Evolutionary conservation across 2,329 filamentous ascomycete species (phyloP), one percentile per base, ranked within the genome.

Genomic region (Diaporthe ilicicola): DNA sequence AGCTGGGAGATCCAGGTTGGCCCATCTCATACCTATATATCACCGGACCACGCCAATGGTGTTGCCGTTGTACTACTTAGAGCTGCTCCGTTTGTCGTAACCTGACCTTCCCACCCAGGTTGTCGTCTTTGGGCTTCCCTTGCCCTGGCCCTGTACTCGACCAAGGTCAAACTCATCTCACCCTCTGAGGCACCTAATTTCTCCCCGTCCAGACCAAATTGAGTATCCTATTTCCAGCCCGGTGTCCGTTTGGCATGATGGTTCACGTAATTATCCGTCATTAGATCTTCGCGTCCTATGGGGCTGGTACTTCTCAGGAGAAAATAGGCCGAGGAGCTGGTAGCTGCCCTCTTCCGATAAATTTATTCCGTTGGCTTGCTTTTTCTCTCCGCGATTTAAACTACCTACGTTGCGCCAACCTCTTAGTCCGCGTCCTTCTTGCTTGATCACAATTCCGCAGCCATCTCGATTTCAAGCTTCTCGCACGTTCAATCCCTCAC

Each of bases 61-160:
- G 46, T 39, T 51, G 42, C 39, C n/a, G n/a, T 69, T 71, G 70
- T 71, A 55, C 22, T 32, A 71, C 70, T 48, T n/a, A 13, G 50
- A 13, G 19, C 39, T 59, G 48, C 39, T 51, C 55, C 65, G 66
- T 71, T 64, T 69, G 55, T 62, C 42, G 42, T 53, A 56, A 54
- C 46, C 24, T 61, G 3, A 22, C 46, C n/a, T 62, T 51, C 46
- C 37, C 51, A 19, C 17, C 68, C 29, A 12, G 37, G 44, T 50
- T 27, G 66, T 59, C 66, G 19, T 48, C 39, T 46, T 56, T 27
- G 48, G 44, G 22, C 24, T 22, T 15, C 39, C 29, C 29, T 51
- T 22, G 8, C 32, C 17, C 54, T 46, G 24, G 42, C 34, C 55
- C 55, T 19, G 32, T 37, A 59, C 27, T 37, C 55, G 37, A 69